phyloP scores from a whole-genome alignment of 805 yeast genomes.

The Saccharomycopsis guyanensis region DNA sequence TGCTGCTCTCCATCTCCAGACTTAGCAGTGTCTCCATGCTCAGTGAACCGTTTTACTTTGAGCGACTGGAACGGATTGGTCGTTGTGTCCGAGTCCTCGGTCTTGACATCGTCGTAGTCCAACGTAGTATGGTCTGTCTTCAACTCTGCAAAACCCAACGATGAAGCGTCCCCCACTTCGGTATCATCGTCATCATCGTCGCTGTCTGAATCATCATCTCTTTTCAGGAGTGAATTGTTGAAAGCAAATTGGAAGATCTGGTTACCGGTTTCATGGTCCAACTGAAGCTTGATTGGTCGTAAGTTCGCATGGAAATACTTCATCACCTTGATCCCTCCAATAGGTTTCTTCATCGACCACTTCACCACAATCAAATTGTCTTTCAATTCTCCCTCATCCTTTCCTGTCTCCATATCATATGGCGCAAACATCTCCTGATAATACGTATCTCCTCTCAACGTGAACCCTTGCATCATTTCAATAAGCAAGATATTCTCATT shows the following conservation, averaged over 20 bases:
- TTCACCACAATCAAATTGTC: slow-evolving; percentile 34
- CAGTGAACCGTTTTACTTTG: neutral
- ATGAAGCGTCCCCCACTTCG: slow-evolving; percentile 19
- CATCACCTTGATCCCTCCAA: slow-evolving; percentile 87
- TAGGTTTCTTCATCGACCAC: slow-evolving; percentile 81
- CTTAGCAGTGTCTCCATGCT: neutral
- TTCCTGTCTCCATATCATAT: slow-evolving; percentile 24
- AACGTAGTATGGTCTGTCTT: neutral
- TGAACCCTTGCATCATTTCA: slow-evolving; percentile 59
- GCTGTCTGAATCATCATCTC: slow-evolving; percentile 10
- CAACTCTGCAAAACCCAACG: neutral
- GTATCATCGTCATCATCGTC: slow-evolving; percentile 21
- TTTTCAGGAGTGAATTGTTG: slow-evolving; percentile 37
- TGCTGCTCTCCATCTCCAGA: slow-evolving; percentile 16
- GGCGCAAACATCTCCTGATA: slow-evolving; percentile 71
- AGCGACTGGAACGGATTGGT: slow-evolving; percentile 7
- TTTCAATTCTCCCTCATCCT: slow-evolving; percentile 18
- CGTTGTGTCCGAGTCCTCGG: neutral
- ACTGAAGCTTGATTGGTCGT: slow-evolving; percentile 60
- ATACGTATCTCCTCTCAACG: slow-evolving; percentile 45
- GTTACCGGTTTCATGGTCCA: slow-evolving; percentile 66
- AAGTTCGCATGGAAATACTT: slow-evolving; percentile 52
- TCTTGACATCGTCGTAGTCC: slow-evolving; percentile 16
- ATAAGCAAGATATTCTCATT: slow-evolving; percentile 55
- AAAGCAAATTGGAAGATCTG: slow-evolving; percentile 61